phyloP scores from a whole-genome alignment of 169 alveolate genomes.

The Blepharisma undulans region DNA sequence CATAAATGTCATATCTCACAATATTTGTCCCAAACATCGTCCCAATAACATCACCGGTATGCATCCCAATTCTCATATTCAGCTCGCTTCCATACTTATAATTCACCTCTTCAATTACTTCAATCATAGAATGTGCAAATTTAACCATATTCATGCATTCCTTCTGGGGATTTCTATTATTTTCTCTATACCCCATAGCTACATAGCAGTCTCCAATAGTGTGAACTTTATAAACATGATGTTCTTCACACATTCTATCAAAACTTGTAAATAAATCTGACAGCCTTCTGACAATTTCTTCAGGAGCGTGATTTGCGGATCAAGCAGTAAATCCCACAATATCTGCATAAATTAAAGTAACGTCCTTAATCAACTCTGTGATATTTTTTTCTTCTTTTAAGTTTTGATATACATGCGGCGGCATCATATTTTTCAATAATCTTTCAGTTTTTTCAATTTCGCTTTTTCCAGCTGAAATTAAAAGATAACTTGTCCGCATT shows the following conservation, averaged over 20 bases:
- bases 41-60: constrained; percentile 94
- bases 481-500: background rate
- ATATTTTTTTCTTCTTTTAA: constrained; percentile 53
- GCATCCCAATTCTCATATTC: constrained; percentile 96
- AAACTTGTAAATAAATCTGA: constrained; percentile 92
- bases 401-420: constrained; percentile 36
- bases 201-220: constrained; percentile 99
- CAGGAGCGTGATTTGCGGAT: constrained; percentile 83
- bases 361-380: constrained; percentile 91
- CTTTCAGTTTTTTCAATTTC: background rate
- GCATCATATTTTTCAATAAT: background rate
- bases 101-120: constrained; percentile 90
- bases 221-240: constrained; percentile 94
- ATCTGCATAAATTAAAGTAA: constrained; percentile 98
- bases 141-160: constrained; percentile 61
- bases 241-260: constrained; percentile 92
- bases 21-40: constrained; percentile 93
- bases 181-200: constrained; percentile 94
- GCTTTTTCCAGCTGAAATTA: background rate
- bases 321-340: constrained; percentile 97
- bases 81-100: constrained; percentile 86
- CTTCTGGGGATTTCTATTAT: background rate
- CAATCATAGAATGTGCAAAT: constrained; percentile 91
- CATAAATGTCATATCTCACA: constrained; percentile 94
- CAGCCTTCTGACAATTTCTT: constrained; percentile 89